phyloP scores from a whole-genome alignment of 179 eudicot genomes.

The Beta corolliflora region DNA sequence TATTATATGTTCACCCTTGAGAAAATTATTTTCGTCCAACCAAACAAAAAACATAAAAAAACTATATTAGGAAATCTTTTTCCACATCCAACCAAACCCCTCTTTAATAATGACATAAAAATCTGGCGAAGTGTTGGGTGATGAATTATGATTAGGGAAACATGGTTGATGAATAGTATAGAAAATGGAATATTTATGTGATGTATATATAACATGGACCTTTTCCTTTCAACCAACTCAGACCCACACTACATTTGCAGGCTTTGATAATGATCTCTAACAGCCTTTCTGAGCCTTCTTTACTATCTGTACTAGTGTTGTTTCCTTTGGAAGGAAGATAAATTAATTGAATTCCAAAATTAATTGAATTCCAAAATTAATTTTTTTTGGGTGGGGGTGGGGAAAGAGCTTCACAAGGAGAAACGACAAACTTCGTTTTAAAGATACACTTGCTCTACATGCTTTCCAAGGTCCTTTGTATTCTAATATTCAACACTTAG shows the following conservation, averaged over 20 bases:
- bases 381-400: neutral
- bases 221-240: constrained; percentile 22
- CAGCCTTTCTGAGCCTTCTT: constrained; percentile 20
- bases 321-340: neutral
- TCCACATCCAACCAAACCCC: too few relatives aligned
- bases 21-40: too few relatives aligned
- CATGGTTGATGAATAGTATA: constrained; percentile 22
- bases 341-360: neutral
- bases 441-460: neutral
- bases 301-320: constrained; percentile 8
- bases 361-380: neutral
- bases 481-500: neutral
- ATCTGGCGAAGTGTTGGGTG: constrained; percentile 6
- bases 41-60: too few relatives aligned
- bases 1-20: too few relatives aligned
- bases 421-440: constrained; percentile 13
- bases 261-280: constrained; percentile 26
- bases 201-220: constrained; percentile 18
- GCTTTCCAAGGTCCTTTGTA: neutral
- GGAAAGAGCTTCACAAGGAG: neutral
- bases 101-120: neutral
- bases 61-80: too few relatives aligned
- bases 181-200: constrained; percentile 7
- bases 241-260: constrained; percentile 31
- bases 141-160: constrained; percentile 15